phyloP scores from a whole-genome alignment of 2,329 filamentous ascomycete species.

The Teratosphaeria nubilosa region DNA sequence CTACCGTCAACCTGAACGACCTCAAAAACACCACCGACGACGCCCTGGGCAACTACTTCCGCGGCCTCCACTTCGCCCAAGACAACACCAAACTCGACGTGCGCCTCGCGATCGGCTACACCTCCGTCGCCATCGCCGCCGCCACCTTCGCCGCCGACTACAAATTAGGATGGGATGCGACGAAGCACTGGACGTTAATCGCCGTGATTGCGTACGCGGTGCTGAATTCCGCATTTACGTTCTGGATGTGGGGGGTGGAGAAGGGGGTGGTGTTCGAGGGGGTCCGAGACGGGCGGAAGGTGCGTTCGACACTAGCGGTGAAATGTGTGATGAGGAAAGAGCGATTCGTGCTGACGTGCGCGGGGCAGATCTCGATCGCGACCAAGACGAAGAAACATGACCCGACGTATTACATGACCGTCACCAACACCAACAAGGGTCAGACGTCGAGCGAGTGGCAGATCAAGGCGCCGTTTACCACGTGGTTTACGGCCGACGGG shows the following conservation, averaged over 20 bases:
- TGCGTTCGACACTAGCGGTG: slow-evolving; percentile 20
- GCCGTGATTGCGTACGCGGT: slow-evolving; percentile 72
- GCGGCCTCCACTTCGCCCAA: slow-evolving; percentile 74
- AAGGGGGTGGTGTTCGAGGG: slow-evolving; percentile 74
- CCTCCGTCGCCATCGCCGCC: slow-evolving; percentile 67
- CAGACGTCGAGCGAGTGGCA: slow-evolving; percentile 30
- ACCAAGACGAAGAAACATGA: slow-evolving; percentile 68
- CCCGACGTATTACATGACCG: slow-evolving; percentile 66
- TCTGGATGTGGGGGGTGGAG: slow-evolving; percentile 80
- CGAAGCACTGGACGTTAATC: slow-evolving; percentile 67
- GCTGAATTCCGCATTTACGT: slow-evolving; percentile 67
- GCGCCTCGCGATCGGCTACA: slow-evolving; percentile 73
- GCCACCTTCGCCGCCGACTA: slow-evolving; percentile 88
- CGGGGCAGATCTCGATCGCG: slow-evolving; percentile 56
- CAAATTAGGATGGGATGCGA: slow-evolving; percentile 77
- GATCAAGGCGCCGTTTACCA: slow-evolving; percentile 55
- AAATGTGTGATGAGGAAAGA: background rate
- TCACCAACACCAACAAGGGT: slow-evolving; percentile 33
- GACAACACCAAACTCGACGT: slow-evolving; percentile 72
- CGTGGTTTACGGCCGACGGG: slow-evolving; percentile 66
- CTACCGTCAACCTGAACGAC: slow-evolving; percentile 47
- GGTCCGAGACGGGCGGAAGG: slow-evolving; percentile 55
- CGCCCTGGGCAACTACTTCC: slow-evolving; percentile 86
- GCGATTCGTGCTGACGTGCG: background rate
- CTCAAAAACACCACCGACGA: slow-evolving; percentile 96